These are phyloP conservation scores for Podospora comata DNA, from an alignment of 495 filamentous ascomycete species.

Conservation along the genomic window DNA sequence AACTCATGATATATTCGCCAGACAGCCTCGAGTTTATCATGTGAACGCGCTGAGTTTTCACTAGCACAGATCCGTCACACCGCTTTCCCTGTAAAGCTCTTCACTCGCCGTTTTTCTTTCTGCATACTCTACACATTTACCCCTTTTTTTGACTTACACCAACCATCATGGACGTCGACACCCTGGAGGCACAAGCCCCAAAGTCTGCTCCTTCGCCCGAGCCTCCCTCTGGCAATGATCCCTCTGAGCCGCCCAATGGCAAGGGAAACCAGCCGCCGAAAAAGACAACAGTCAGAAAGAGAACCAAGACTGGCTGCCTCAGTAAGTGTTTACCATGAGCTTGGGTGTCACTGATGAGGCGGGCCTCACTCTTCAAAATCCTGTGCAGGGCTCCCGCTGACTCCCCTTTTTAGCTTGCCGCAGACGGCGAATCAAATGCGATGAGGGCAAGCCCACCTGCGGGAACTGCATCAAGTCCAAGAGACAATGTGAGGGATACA, in stretches of 20 bases:
- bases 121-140: not conserved
- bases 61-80: not conserved
- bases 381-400: not conserved
- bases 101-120: not conserved
- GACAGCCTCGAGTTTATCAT: slow-evolving; percentile 6
- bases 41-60: not conserved
- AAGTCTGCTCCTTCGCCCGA: slow-evolving; percentile 20
- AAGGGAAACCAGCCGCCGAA: slow-evolving; percentile 31
- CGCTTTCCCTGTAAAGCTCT: not conserved
- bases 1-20: not conserved
- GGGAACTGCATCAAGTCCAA: slow-evolving; percentile 92
- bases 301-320: slow-evolving; percentile 95
- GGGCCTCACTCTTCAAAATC: not conserved
- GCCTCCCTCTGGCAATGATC: slow-evolving; percentile 8
- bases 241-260: slow-evolving; percentile 27
- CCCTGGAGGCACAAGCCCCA: slow-evolving; percentile 4
- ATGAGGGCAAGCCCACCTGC: slow-evolving; percentile 89
- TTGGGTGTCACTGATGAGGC: not conserved
- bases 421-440: slow-evolving; percentile 94
- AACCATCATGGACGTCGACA: not conserved
- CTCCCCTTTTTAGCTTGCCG: slow-evolving; percentile 67
- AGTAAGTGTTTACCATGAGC: slow-evolving; percentile 55
- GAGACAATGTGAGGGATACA: slow-evolving; percentile 91
- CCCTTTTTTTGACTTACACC: not conserved
- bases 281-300: slow-evolving; percentile 55